Evolutionary conservation across 306 rosid species (phyloP).

Genomic region (Casuarina cunninghamiana): DNA sequence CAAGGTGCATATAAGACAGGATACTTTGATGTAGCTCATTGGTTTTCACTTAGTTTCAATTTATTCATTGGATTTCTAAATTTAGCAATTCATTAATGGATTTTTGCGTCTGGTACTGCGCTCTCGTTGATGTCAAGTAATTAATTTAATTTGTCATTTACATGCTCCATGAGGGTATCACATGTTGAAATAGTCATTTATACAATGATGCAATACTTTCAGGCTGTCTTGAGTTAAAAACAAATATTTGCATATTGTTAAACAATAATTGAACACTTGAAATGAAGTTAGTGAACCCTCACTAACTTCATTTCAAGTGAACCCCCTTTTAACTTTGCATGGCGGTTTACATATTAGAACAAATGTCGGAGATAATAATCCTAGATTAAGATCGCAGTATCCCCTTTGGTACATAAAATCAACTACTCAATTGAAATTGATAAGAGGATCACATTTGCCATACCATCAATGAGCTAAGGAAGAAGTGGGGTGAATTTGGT

Average conservation of each 20-base stretch:
- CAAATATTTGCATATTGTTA: conserved; percentile 8
- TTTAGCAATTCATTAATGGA: too few species aligned
- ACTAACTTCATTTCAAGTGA: too few species aligned
- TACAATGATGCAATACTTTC: not conserved
- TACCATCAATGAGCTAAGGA: not conserved
- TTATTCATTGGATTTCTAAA: too few species aligned
- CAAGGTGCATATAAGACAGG: too few species aligned
- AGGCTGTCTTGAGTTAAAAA: not conserved
- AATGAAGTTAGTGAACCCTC: conserved; percentile 36
- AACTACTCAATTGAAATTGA: not conserved
- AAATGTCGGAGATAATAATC: not conserved
- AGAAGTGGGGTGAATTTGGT: not conserved
- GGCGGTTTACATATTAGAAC: conserved; percentile 26
- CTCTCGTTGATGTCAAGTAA: too few species aligned
- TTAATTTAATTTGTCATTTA: too few species aligned
- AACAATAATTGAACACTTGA: not conserved
- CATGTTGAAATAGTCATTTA: not conserved
- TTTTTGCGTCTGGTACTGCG: too few species aligned
- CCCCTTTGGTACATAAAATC: not conserved
- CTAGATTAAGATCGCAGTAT: not conserved
- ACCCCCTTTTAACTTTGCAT: conserved; percentile 59
- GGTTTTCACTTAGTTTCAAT: too few species aligned
- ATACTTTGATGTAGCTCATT: too few species aligned
- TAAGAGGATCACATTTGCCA: not conserved
- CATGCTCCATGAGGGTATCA: too few species aligned